A percentile compares a stretch with the other conserved stretches of the same genome.
These are phyloP conservation scores for Candida krabiensis DNA, from an alignment of 805 yeast genomes.

Conservation along the genomic window DNA sequence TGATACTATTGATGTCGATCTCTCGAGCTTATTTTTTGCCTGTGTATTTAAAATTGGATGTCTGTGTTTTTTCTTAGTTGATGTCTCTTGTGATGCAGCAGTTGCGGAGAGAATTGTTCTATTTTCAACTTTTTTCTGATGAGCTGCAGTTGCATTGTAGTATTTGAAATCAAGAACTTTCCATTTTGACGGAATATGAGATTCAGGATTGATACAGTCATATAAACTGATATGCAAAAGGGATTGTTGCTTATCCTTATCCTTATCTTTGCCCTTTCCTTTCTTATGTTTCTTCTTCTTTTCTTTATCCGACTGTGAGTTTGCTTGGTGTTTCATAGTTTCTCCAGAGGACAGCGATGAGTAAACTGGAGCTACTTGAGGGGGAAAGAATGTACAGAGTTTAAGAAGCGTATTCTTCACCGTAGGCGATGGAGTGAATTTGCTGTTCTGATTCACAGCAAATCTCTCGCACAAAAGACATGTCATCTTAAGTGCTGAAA, in stretches of 20 bases:
- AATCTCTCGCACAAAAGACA: conserved; percentile 64
- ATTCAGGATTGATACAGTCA: conserved; percentile 32
- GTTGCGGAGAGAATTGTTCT: conserved; percentile 5
- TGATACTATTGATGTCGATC: conserved; percentile 11
- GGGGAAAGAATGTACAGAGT: conserved; percentile 45
- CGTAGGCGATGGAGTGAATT: conserved; percentile 43
- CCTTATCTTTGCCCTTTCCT: too few relatives aligned
- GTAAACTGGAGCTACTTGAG: conserved; percentile 33
- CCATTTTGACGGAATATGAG: conserved; percentile 55
- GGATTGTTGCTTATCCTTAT: conserved; percentile 12
- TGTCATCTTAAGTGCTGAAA: conserved; percentile 51
- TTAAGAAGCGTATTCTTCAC: conserved; percentile 48
- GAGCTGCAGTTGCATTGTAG: conserved; percentile 34
- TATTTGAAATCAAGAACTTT: conserved; percentile 53
- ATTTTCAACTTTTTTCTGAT: conserved; percentile 1
- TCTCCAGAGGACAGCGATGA: conserved; percentile 15
- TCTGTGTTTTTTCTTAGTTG: conserved; percentile 16
- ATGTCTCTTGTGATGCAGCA: conserved; percentile 11
- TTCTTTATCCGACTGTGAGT: conserved; percentile 12
- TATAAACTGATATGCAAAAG: conserved; percentile 26
- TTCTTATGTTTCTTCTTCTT: conserved; percentile 29
- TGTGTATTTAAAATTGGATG: conserved; percentile 23
- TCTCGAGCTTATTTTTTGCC: conserved; percentile 21
- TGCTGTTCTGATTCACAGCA: conserved; percentile 43
- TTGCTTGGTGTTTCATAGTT: conserved; percentile 3